A percentile compares a stretch with the other conserved stretches of the same genome.
phyloP scores from a whole-genome alignment of 768 basidiomycete species.

The Mycena epipterygia region DNA sequence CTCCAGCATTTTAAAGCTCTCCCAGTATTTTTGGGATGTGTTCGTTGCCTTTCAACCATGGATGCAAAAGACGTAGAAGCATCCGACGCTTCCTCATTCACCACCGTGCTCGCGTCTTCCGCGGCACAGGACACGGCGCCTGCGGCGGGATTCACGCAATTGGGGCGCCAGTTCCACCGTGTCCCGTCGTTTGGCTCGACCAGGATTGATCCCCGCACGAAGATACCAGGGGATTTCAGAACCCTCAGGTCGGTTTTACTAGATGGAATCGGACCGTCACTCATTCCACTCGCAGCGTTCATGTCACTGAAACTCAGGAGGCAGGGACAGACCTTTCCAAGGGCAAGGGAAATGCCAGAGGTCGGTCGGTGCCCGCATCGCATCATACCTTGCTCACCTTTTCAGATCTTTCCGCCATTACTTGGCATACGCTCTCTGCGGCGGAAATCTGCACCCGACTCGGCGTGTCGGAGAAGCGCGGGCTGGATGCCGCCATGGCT shows the following conservation, averaged over 20 bases:
- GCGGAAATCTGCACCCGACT: slow-evolving; percentile 60
- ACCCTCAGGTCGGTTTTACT: slow-evolving; percentile 36
- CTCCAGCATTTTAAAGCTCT: too few species aligned
- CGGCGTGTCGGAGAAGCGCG: slow-evolving; percentile 57
- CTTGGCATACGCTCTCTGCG: slow-evolving; percentile 61
- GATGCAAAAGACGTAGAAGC: slow-evolving; percentile 1
- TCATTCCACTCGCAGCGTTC: slow-evolving; percentile 31
- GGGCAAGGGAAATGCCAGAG: slow-evolving; percentile 29
- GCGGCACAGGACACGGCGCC: neutral
- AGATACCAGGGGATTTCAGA: slow-evolving; percentile 41
- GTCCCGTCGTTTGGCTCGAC: slow-evolving; percentile 14
- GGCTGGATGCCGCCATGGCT: slow-evolving; percentile 64
- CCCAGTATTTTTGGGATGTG: too few species aligned
- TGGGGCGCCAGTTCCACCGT: neutral
- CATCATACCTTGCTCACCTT: neutral
- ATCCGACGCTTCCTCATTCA: neutral
- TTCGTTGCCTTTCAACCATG: too few species aligned
- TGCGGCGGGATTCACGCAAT: neutral
- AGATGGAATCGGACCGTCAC: neutral
- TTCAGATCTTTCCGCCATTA: slow-evolving; percentile 56
- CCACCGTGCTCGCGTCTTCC: too few species aligned
- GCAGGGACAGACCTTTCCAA: slow-evolving; percentile 2
- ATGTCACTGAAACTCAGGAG: slow-evolving; percentile 45
- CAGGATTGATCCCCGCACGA: slow-evolving; percentile 34
- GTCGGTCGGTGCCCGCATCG: slow-evolving; percentile 3